A percentile compares a stretch with the other conserved stretches of the same genome.
Conservation (phyloP, 371 early-diverging fungal genomes). For the Amoeboaphelidium occidentale region DNA sequence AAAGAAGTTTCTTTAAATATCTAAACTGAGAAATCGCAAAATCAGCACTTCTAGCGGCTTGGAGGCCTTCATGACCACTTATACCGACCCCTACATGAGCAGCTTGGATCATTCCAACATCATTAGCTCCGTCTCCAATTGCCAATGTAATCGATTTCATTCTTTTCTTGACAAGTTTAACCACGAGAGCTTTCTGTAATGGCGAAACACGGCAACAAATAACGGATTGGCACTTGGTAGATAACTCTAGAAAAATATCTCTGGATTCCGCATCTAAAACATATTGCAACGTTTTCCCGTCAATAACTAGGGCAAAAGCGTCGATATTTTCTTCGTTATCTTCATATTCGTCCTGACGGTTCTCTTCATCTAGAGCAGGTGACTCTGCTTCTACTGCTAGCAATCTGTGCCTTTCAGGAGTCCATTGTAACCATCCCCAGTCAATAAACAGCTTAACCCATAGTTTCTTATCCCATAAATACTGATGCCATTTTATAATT, state of each 20-base stretch:
- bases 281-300: constrained; percentile 53
- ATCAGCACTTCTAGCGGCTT: constrained; percentile 87
- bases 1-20: constrained; percentile 54
- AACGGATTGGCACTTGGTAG: constrained; percentile 53
- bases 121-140: constrained; percentile 97
- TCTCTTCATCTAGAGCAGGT: too few relatives aligned
- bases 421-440: too few relatives aligned
- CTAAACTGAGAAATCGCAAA: constrained; percentile 86
- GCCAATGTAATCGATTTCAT: constrained; percentile 48
- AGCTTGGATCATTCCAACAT: constrained; percentile 93
- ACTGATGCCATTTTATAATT: too few relatives aligned
- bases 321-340: constrained; percentile 4
- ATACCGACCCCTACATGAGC: constrained; percentile 95
- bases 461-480: too few relatives aligned
- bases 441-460: too few relatives aligned
- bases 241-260: constrained; percentile 36
- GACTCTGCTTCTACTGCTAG: too few relatives aligned
- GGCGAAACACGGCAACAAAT: constrained; percentile 85
- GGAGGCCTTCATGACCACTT: constrained; percentile 87
- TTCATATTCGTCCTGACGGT: too few relatives aligned
- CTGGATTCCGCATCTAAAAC: constrained; percentile 33
- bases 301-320: constrained; percentile 49
- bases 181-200: constrained; percentile 80
- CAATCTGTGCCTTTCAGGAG: too few relatives aligned
- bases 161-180: constrained; percentile 59